Base-by-base conservation (phyloP, 192 early-diverging fungal genomes). In the Phycomyces blakesleeanus region DNA sequence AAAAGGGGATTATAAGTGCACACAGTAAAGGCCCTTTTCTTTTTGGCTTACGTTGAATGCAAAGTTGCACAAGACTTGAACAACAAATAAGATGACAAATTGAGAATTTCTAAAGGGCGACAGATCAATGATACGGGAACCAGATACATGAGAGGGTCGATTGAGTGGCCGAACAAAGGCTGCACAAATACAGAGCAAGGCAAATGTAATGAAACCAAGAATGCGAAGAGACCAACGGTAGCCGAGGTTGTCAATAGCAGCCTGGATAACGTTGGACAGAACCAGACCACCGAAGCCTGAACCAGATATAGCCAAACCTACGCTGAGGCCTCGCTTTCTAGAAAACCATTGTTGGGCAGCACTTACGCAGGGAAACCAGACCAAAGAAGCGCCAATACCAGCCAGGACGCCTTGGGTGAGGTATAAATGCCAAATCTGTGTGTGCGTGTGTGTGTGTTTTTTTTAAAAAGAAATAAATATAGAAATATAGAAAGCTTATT, bases 241-340 rank as follows among this genome's bases (percentile, higher is more conserved):
- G 20, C 57, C 65, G 0, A 67, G 5, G 1, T 18, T 29, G 14
- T 27, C 7, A 20, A 67, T 67, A 10, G 65, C 55, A 10, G 65
- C 65, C 14, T 50, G 57, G 9, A 39, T 49, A 4, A 67, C 26
- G 2, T 67, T 59, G 10, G 56, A 59, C 8, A 67, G 37, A 12
- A 53, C 5, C 16, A 67, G 34, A 10, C 65, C 90, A 24, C 93
- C 93, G 12, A 91, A 22, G 29, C 91, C 90, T 8, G 83, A 75
- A 0, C 93, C 93, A 11, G 87, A 77, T 7, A 86, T 80, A 1
- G 86, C 82, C n/a, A 93, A 63, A 2, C 91, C 93, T 4, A 87
- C 76, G 0, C 90, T 89, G 16, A 93, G 56, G 0, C 84, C 85
- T 11, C 89, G 79, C 29, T 73, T 61, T 56, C 75, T 82, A 42